Conservation (phyloP, 1,139 yeast genomes). For the Zygoascus sp. region DNA sequence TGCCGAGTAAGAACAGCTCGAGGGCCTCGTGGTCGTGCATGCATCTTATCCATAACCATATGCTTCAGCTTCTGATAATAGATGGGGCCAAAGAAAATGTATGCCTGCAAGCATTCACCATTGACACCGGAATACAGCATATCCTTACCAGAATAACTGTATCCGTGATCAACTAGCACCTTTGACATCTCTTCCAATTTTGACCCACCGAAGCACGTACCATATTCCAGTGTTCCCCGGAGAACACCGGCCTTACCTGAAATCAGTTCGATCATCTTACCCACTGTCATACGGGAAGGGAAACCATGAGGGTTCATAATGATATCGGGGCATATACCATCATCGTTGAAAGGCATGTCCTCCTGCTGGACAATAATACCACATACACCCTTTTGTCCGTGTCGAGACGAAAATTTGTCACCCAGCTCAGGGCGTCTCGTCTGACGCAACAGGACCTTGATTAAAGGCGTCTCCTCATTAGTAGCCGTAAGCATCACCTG, state of each 20-base stretch:
- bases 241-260: slow-evolving; percentile 98
- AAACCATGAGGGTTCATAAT: slow-evolving; percentile 99
- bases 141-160: slow-evolving; percentile 92
- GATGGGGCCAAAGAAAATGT: slow-evolving; percentile 96
- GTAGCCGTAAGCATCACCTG: slow-evolving; percentile 97
- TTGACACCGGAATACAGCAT: slow-evolving; percentile 98
- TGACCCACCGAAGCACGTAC: slow-evolving; percentile 98
- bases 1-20: slow-evolving; percentile 97
- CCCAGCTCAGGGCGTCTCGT: slow-evolving; percentile 98
- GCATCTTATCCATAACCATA: slow-evolving; percentile 99
- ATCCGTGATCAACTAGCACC: slow-evolving; percentile 85
- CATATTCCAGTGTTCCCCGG: slow-evolving; percentile 87
- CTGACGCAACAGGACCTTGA: slow-evolving; percentile 87
- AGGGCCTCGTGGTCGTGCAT: slow-evolving; percentile 99
- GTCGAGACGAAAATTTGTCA: slow-evolving; percentile 94
- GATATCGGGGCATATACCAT: slow-evolving; percentile 88
- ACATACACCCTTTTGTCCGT: slow-evolving; percentile 98
- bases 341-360: slow-evolving; percentile 90
- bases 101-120: slow-evolving; percentile 95
- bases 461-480: slow-evolving; percentile 89
- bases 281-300: slow-evolving; percentile 99
- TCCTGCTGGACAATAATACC: slow-evolving; percentile 96
- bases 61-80: slow-evolving; percentile 97
- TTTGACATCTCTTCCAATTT: slow-evolving; percentile 94
- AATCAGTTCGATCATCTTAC: slow-evolving; percentile 93